Percentiles rank a stretch among this genome's conserved stretches.
These are phyloP conservation scores for Phytopythium litorale DNA, from an alignment of 352 stramenopile genomes.

Conservation along the genomic window DNA sequence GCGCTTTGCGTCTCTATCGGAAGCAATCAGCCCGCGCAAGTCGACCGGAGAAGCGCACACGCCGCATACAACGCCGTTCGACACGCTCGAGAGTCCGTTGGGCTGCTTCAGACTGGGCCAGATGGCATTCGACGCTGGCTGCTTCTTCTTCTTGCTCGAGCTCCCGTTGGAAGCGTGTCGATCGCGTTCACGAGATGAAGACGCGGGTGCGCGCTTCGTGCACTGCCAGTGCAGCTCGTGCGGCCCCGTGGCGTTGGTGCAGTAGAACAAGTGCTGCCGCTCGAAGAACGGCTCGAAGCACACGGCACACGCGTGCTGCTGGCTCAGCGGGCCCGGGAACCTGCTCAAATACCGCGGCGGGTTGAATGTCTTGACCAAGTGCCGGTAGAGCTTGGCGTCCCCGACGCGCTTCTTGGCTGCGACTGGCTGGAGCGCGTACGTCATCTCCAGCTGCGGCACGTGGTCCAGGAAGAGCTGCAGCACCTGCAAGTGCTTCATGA, in stretches of 20 bases:
- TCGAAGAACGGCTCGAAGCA: slow-evolving; percentile 73
- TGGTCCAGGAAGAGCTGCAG: slow-evolving; percentile 68
- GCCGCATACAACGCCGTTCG: slow-evolving; percentile 50
- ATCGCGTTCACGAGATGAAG: slow-evolving; percentile 22
- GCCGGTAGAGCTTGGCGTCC: slow-evolving; percentile 42
- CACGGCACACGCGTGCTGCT: slow-evolving; percentile 53
- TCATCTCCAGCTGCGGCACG: slow-evolving; percentile 54
- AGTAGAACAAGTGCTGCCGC: slow-evolving; percentile 79
- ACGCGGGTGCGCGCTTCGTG: slow-evolving; percentile 37
- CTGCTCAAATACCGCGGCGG: slow-evolving; percentile 48
- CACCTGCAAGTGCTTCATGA: slow-evolving; percentile 57
- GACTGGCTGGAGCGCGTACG: slow-evolving; percentile 36
- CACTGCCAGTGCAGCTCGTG: slow-evolving; percentile 81
- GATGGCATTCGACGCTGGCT: slow-evolving; percentile 49
- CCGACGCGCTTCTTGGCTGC: slow-evolving; percentile 28
- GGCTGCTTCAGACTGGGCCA: slow-evolving; percentile 54
- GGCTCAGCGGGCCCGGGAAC: slow-evolving; percentile 51
- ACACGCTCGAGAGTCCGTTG: slow-evolving; percentile 43
- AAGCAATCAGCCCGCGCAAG: slow-evolving; percentile 43
- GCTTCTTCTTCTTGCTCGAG: slow-evolving; percentile 49
- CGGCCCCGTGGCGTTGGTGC: slow-evolving; percentile 25
- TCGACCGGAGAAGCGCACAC: slow-evolving; percentile 53
- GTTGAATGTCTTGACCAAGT: slow-evolving; percentile 53
- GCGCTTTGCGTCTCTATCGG: slow-evolving; percentile 41
- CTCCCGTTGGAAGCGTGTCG: slow-evolving; percentile 10